These are phyloP conservation scores for Rhodocollybia butyracea DNA, from an alignment of 768 basidiomycete genomes.

Conservation along the genomic window DNA sequence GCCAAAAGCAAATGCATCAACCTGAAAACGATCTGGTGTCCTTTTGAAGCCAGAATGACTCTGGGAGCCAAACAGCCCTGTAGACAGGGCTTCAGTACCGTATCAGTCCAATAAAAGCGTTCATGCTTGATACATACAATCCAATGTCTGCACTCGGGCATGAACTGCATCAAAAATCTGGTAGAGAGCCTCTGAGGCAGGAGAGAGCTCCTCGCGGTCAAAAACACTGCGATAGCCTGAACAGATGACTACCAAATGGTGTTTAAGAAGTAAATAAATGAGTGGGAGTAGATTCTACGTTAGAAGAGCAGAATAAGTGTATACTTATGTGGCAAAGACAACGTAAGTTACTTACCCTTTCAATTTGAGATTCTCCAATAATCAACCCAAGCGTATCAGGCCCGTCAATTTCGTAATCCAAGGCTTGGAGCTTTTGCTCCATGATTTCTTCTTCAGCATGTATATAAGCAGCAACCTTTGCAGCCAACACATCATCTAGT, in stretches of 20 bases:
- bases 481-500: not conserved
- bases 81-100: not conserved
- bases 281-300: not conserved
- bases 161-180: not conserved
- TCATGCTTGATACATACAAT: not conserved
- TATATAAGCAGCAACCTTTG: not conserved
- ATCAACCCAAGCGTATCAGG: conserved; percentile 9
- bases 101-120: not conserved
- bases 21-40: no score
- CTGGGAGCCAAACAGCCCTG: not conserved
- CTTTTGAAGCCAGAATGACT: not conserved
- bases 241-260: not conserved
- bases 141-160: not conserved
- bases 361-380: conserved; percentile 9
- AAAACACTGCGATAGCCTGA: not conserved
- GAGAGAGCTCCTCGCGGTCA: not conserved
- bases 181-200: not conserved
- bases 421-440: not conserved
- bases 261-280: not conserved
- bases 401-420: conserved; percentile 11
- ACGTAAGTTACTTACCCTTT: conserved; percentile 5
- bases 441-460: conserved; percentile 4
- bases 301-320: not conserved
- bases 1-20: not conserved
- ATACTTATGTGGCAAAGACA: not conserved